Base-by-base conservation (phyloP, 2,329 filamentous ascomycete genomes). In the Colletotrichum spinosum region DNA sequence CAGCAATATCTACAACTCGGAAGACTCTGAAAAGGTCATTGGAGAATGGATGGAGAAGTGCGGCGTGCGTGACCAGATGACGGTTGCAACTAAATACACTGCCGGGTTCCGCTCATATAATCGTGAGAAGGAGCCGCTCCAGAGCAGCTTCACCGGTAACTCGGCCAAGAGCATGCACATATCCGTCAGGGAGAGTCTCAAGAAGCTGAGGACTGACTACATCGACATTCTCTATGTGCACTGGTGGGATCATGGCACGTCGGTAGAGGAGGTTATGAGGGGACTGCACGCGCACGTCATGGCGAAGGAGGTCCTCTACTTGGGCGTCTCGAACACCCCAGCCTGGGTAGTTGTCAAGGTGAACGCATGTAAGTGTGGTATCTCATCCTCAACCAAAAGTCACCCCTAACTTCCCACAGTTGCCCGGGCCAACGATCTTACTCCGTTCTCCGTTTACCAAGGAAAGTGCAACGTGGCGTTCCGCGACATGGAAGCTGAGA, bases 41-140 rank as follows among this genome's bases (percentile, higher is more conserved):
- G 87, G 86, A 12, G 84, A 88, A 70, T 89, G 85, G 84, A 82
- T 88, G 78, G 64, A 72, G 0, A 53, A 69, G 2, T 79, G 81
- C 10, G 72, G 76, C 12, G 84, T 83, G 68, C 81, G 88, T 0
- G 84, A 88, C 70, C 75, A 81, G 53, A 73, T 88, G 53, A 81
- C 88, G 25, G 69, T 88, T 11, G 83, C 85, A 0, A 87, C 84
- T 58, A 88, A 89, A 74, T 87, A 81, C 77, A 83, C 83, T 0
- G 81, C 78, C 4, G 77, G 81, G 58, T 87, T 82, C 72, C 76
- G 74, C 15, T 69, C 69, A 8, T 67, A 78, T 53, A 75, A 74
- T 6, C 39, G 74, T 6, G 80, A 78, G n/a, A 78, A 76, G 50
- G 75, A 73, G 34, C 75, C 74, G 13, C 74, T 76, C 8, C 73